phyloP scores from a whole-genome alignment of 2,329 filamentous ascomycete genomes.

The Fusarium sarcochroum region DNA sequence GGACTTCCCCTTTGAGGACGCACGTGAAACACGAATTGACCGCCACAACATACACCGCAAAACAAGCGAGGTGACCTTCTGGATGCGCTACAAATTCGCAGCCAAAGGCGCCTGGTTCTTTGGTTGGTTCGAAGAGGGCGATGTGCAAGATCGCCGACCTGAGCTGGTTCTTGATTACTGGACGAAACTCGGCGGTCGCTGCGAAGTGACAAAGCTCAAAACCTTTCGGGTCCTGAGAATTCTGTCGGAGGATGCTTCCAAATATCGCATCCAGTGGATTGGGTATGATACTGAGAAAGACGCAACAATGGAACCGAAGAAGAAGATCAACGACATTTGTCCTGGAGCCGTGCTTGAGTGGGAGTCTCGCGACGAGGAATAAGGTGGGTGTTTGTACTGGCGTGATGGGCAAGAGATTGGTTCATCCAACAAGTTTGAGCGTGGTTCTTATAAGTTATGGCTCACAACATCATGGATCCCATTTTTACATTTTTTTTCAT shows the following conservation, averaged over 20 bases:
- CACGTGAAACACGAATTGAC: slow-evolving; percentile 7
- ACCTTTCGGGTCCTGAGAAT: slow-evolving; percentile 18
- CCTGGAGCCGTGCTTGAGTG: slow-evolving; percentile 12
- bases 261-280: slow-evolving; percentile 23
- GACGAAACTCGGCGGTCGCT: slow-evolving; percentile 14
- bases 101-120: not conserved
- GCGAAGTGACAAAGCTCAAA: not conserved
- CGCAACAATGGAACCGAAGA: slow-evolving; percentile 17
- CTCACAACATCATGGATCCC: not conserved
- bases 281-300: slow-evolving; percentile 12
- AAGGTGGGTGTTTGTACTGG: not conserved
- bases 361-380: slow-evolving; percentile 6
- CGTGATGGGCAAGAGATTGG: not conserved
- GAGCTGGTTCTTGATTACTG: slow-evolving; percentile 13
- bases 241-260: slow-evolving; percentile 4
- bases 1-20: slow-evolving; percentile 13
- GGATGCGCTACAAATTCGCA: slow-evolving; percentile 6
- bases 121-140: slow-evolving; percentile 8
- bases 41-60: slow-evolving; percentile 1
- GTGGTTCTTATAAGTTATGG: no score
- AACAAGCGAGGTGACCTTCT: slow-evolving; percentile 8
- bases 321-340: slow-evolving; percentile 14
- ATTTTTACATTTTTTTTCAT: not conserved
- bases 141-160: slow-evolving; percentile 7
- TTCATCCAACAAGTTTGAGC: not conserved